Evolutionary conservation across 2,329 filamentous ascomycete genomes (phyloP), one percentile per base, ranked within the genome.

Genomic region (Phialophora chinensis): DNA sequence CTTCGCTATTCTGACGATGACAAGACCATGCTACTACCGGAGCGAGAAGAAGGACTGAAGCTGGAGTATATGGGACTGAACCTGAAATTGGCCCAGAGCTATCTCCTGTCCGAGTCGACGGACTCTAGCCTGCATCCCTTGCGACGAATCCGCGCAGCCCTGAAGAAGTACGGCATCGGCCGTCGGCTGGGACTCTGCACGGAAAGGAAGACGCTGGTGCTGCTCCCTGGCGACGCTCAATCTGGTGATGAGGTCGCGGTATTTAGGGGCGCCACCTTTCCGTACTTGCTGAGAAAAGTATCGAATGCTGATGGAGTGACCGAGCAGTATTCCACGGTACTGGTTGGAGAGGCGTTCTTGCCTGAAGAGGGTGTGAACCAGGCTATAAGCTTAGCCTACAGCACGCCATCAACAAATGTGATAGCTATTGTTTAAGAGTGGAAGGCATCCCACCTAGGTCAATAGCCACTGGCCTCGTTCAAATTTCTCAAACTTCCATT

Each of bases 21-120:
- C 25, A 20, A 64, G n/a, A 33, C 27, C n/a, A 53, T 14, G 10
- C 62, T 64, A 17, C 55, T 64, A n/a, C 29, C 54, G 29, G 62
- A 64, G 44, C 54, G 62, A 4, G 62, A 64, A 44, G 62, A 59
- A 8, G 38, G 55, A 3, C 31, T 64, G 44, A 59, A 59, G n/a
- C 17, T 64, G 42, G 31, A 64, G 38, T 64, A 64, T 31, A 42
- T 64, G 27, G 62, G 62, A 10, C 55, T 64, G 42, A 59, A 64
- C 31, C 31, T 64, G 38, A 64, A 59, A 42, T 23, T 64, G n/a
- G 55, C 62, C 2, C 17, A 55, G 27, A 63, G 61, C 12, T 63
- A 63, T 29, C 61, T 63, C 17, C 44, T 63, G 6, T 54, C 61
- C 17, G 25, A 35, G 8, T 47, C 25, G 2, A 31, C 47, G 23